Base-by-base conservation (phyloP, 352 stramenopile genomes). In the Phytopythium ostracodes region DNA sequence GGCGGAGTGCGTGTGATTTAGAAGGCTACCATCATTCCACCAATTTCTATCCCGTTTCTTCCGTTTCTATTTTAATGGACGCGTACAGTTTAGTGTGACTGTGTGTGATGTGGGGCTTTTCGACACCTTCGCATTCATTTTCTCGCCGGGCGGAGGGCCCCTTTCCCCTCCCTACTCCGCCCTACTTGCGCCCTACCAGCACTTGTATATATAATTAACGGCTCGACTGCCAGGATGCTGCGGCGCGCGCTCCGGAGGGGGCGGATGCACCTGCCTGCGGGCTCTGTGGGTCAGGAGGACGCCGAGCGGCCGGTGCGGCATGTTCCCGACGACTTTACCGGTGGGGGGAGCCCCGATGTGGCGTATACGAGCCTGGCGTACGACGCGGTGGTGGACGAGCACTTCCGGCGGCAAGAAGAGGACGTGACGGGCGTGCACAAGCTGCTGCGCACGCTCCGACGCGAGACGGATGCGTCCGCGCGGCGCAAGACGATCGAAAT, bases 231-330 rank as follows among this genome's bases (percentile, higher is more conserved):
- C 38, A 44, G 29, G 24, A 91, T 92, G 82, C 72, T 91, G 64
- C 76, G 75, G 58, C 82, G 82, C 59, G 68, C 77, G 27, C 69
- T 89, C 63, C 75, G 77, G 31, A 77, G 78, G 50, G 71, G 71
- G 59, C 75, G 82, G 46, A 73, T 84, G 57, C 80, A 83, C 63
- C 63, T 92, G 53, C 82, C 80, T 29, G 72, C 78, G 46, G 70
- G 78, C 61, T 84, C 77, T 20, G 79, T 72, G 10, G 77, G 80
- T 59, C 75, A 89, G 50, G 83, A 89, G 53, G 84, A 71, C 35
- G 65, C 67, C 42, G 56, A 73, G n/a, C 66, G 62, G 25, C 60
- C 59, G 31, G 73, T 64, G 56, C 67, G 76, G 24, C 47, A 64
- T 29, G 71, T 75, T 46, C 59, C 68, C 11, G 43, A 59, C 15